phyloP scores from a whole-genome alignment of 2,329 filamentous ascomycete species.

The Aureobasidium subglaciale region DNA sequence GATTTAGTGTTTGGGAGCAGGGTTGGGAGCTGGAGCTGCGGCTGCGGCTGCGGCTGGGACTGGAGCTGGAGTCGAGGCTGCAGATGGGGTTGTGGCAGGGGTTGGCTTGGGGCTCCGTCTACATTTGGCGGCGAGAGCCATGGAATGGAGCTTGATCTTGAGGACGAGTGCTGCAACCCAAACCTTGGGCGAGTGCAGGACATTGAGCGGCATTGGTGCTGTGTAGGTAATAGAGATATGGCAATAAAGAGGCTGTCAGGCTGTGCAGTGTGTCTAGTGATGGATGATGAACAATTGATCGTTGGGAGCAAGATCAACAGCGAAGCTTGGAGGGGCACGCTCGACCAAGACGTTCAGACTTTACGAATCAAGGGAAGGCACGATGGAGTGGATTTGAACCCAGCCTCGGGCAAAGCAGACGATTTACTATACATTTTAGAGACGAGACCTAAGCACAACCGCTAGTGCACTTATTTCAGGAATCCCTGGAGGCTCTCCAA shows the following conservation, averaged over 20 bases:
- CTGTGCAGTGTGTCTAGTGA: neutral
- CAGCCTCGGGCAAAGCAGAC: slow-evolving; percentile 15
- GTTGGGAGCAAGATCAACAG: neutral
- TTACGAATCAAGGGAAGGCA: slow-evolving; percentile 4
- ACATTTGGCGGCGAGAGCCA: slow-evolving; percentile 1
- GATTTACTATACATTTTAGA: slow-evolving; percentile 21
- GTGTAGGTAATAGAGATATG: neutral
- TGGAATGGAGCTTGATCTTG: slow-evolving; percentile 8
- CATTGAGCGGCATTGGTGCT: slow-evolving; percentile 8
- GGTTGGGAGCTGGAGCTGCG: too few relatives aligned
- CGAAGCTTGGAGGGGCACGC: neutral
- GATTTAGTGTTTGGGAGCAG: neutral
- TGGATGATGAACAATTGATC: neutral
- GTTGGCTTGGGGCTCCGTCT: slow-evolving; percentile 1
- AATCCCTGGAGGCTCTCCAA: slow-evolving; percentile 75
- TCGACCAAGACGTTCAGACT: neutral
- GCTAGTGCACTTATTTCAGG: slow-evolving; percentile 61
- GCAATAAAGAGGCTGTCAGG: neutral
- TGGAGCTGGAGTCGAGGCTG: too few relatives aligned
- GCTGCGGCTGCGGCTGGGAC: too few relatives aligned
- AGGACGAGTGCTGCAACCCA: neutral
- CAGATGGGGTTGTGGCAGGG: neutral
- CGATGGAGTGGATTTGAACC: neutral
- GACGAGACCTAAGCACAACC: slow-evolving; percentile 24
- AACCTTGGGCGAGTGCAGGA: neutral